Evolutionary conservation across 31 red algal species (phyloP), one percentile per base, ranked within the genome.

Genomic region (Porphyra umbilicalis): DNA sequence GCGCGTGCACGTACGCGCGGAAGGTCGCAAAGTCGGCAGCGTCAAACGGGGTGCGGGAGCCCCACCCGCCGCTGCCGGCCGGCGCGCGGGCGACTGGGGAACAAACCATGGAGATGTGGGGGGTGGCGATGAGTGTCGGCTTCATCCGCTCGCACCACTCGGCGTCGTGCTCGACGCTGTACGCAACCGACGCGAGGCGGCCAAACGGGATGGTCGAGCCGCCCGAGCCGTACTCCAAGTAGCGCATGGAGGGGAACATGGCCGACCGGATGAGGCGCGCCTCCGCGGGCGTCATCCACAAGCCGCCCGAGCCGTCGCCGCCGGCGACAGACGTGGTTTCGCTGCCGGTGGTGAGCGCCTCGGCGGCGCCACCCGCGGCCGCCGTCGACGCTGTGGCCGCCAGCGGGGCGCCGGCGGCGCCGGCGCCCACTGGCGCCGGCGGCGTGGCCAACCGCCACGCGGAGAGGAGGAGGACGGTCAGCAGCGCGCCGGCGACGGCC

Each of bases 211-310:
- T 0, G 15, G 91, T 88, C 16, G 86, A 88, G 38, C 91, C 86
- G 30, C 91, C 91, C 8, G 78, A 77, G n/a, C 91, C 91, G 80
- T 82, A 93, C 38, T 93, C 91, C n/a, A 93, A 77, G 39, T 88
- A 93, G 25, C 57, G 57, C 57, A 71, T 71, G 57, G 25, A 18
- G 20, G 11, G 57, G 25, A 18, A 71, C 57, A 71, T 71, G 57
- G 57, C 57, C 57, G 57, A 18, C 0, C 13, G 2, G 25, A 71
- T 71, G 20, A 71, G 57, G 2, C 57, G 57, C 57, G 57, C 57
- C 57, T 71, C 57, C 25, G 57, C 20, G 57, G 57, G 57, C 2
- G 57, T 71, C 57, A 71, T 71, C 57, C 57, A 71, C 57, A 71
- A 29, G 57, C 57, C 57, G 57, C 57, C 57, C 13, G 57, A 71